These are phyloP conservation scores for Rhypophila decipiens DNA, from an alignment of 495 filamentous ascomycete genomes.

Conservation along the genomic window DNA sequence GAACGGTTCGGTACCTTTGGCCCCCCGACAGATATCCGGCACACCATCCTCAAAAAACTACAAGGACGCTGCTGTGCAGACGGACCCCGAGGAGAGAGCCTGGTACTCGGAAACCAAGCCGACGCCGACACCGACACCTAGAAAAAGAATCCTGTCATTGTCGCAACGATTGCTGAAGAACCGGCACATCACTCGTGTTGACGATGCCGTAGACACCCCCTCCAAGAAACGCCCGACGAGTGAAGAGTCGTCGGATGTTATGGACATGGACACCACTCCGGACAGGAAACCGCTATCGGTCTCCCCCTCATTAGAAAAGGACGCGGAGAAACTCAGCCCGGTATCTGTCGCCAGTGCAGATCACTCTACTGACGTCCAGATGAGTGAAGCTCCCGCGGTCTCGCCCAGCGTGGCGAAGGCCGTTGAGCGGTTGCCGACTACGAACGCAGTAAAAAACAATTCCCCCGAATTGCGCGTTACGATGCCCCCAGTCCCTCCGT, in stretches of 20 bases:
- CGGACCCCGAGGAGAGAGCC: slow-evolving; percentile 39
- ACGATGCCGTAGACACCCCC: slow-evolving; percentile 28
- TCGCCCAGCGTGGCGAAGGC: slow-evolving; percentile 7
- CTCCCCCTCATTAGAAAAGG: slow-evolving; percentile 16
- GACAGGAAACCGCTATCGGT: slow-evolving; percentile 17
- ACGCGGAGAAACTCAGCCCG: slow-evolving; percentile 7
- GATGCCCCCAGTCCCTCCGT: slow-evolving; percentile 40
- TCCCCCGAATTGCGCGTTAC: slow-evolving; percentile 45
- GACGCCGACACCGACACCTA: slow-evolving; percentile 23
- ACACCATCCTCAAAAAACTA: slow-evolving; percentile 33
- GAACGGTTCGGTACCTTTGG: slow-evolving; percentile 10
- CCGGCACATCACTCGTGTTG: slow-evolving; percentile 32
- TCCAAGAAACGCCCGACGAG: slow-evolving; percentile 15
- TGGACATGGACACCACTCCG: slow-evolving; percentile 36
- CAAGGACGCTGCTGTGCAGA: slow-evolving; percentile 42
- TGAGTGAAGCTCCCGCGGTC: slow-evolving; percentile 18
- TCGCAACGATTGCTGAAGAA: slow-evolving; percentile 42
- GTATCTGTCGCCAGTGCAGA: slow-evolving; percentile 3
- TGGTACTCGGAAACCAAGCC: slow-evolving; percentile 36
- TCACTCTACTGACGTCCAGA: slow-evolving; percentile 15
- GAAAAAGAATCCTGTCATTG: slow-evolving; percentile 36
- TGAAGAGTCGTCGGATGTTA: slow-evolving; percentile 15
- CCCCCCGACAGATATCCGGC: slow-evolving; percentile 27
- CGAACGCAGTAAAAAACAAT: slow-evolving; percentile 25
- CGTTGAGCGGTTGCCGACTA: neutral